A percentile compares a stretch with the other conserved stretches of the same genome.
These are phyloP conservation scores for Monosporascus cannonballus DNA, from an alignment of 2,329 filamentous ascomycete species.

Conservation along the genomic window DNA sequence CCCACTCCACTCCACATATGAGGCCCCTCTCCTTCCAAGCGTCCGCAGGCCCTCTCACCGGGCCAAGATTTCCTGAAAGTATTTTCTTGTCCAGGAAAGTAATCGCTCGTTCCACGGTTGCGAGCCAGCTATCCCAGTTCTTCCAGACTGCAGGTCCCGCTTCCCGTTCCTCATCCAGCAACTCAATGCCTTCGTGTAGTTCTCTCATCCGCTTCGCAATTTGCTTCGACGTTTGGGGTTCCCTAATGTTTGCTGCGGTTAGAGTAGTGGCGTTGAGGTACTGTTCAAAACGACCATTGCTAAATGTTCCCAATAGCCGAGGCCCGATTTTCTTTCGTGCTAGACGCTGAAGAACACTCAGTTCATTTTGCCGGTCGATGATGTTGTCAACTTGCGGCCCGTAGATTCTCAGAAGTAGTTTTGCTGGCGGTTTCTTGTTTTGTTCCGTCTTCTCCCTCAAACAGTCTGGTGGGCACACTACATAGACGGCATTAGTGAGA, in stretches of 20 bases:
- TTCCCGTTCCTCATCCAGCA: slow-evolving; percentile 71
- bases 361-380: slow-evolving; percentile 87
- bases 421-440: slow-evolving; percentile 46
- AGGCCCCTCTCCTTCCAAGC: slow-evolving; percentile 66
- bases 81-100: slow-evolving; percentile 55
- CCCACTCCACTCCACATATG: slow-evolving; percentile 81
- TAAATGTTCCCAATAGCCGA: slow-evolving; percentile 82
- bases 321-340: slow-evolving; percentile 92
- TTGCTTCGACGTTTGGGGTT: slow-evolving; percentile 77
- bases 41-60: slow-evolving; percentile 26
- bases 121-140: slow-evolving; percentile 92
- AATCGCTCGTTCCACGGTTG: slow-evolving; percentile 56
- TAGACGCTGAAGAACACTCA: slow-evolving; percentile 78
- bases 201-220: slow-evolving; percentile 98
- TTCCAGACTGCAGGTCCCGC: slow-evolving; percentile 78
- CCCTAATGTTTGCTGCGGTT: slow-evolving; percentile 68
- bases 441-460: slow-evolving; percentile 34
- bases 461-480: slow-evolving; percentile 74
- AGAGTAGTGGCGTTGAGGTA: slow-evolving; percentile 82
- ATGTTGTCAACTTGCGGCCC: slow-evolving; percentile 92
- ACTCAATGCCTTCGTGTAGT: slow-evolving; percentile 85
- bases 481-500: slow-evolving; percentile 93
- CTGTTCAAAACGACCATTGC: slow-evolving; percentile 92
- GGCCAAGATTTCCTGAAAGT: slow-evolving; percentile 30
- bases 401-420: slow-evolving; percentile 85